phyloP scores from a whole-genome alignment of 2,329 filamentous ascomycete genomes.

The Ramularia endophylla region DNA sequence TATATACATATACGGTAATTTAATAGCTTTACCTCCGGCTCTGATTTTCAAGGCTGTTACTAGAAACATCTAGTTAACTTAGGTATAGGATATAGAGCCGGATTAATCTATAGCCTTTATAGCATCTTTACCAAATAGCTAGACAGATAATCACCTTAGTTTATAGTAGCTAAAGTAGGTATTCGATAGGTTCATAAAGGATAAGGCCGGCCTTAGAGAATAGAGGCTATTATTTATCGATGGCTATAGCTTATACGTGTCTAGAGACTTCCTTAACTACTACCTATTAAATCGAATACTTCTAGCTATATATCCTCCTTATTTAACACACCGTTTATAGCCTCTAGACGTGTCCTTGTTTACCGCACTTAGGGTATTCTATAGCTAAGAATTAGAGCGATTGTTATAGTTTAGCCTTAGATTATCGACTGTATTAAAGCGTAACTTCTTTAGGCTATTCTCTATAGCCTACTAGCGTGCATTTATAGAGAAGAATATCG shows the following conservation, averaged over 20 bases:
- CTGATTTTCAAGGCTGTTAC: no score
- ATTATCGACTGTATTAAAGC: neutral
- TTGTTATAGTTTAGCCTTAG: neutral
- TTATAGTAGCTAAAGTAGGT: no score
- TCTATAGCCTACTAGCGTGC: no score
- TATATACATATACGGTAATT: conserved; percentile 11
- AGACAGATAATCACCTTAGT: no score
- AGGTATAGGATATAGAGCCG: no score
- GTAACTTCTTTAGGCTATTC: conserved; percentile 1
- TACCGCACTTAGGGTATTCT: neutral
- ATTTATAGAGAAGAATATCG: no score
- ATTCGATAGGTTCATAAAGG: no score
- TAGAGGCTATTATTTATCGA: conserved; percentile 1
- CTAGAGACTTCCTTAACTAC: neutral
- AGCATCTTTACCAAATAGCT: no score
- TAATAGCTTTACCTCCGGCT: conserved; percentile 5
- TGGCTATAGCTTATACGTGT: neutral
- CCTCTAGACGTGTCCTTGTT: neutral
- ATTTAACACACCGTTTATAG: neutral
- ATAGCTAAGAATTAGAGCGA: neutral
- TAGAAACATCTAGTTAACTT: no score
- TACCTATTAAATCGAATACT: neutral
- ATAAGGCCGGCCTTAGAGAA: neutral
- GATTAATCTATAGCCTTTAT: no score
- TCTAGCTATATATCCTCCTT: neutral